A percentile compares a stretch with the other conserved stretches of the same genome.
These are phyloP conservation scores for Dionaea muscipula DNA, from an alignment of 179 eudicot species.

Conservation along the genomic window DNA sequence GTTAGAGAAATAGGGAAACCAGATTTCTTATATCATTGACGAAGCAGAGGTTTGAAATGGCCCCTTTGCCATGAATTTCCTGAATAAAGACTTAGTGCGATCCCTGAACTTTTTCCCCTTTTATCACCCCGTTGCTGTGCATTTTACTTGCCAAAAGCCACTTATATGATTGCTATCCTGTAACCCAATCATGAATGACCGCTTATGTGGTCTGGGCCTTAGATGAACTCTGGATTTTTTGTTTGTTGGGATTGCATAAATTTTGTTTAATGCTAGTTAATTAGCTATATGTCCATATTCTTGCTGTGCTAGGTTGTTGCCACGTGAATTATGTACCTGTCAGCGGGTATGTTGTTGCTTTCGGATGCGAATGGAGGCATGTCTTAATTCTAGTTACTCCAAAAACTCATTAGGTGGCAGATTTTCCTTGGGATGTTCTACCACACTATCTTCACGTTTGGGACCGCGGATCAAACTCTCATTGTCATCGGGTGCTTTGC, in stretches of 20 bases:
- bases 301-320: slow-evolving; percentile 34
- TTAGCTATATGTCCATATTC: neutral
- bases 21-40: too few species aligned
- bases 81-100: too few species aligned
- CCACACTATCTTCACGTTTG: slow-evolving; percentile 21
- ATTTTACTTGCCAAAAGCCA: too few species aligned
- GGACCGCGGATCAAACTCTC: slow-evolving; percentile 22
- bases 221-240: neutral
- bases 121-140: too few species aligned
- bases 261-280: neutral
- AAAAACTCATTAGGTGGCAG: slow-evolving; percentile 26
- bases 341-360: slow-evolving; percentile 30
- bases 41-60: too few species aligned
- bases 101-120: too few species aligned
- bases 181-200: neutral
- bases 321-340: slow-evolving; percentile 28
- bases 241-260: neutral
- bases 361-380: slow-evolving; percentile 34
- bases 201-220: neutral
- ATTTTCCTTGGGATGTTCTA: slow-evolving; percentile 24
- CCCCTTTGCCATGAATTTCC: too few species aligned
- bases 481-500: slow-evolving; percentile 35
- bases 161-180: neutral
- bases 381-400: slow-evolving; percentile 16
- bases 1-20: too few species aligned